Percentiles rank a stretch among this genome's conserved stretches.
Conservation (phyloP, 768 basidiomycete species). For the Tephrocybe sp. region DNA sequence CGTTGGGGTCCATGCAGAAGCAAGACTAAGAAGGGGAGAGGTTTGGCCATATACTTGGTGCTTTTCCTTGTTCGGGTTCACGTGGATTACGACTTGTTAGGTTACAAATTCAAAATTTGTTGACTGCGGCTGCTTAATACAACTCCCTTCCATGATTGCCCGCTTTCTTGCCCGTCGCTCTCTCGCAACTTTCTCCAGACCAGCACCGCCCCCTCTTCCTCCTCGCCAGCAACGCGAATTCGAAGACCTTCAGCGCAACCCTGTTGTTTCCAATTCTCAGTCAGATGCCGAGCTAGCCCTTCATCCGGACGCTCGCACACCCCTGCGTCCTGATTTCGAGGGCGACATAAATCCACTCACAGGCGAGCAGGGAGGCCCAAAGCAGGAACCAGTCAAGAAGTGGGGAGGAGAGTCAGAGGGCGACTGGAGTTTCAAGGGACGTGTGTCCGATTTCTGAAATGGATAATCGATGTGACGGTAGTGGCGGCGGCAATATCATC, state of each 20-base stretch:
- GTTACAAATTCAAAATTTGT: not conserved
- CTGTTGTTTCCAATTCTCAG: slow-evolving; percentile 27
- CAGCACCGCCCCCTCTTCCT: slow-evolving; percentile 75
- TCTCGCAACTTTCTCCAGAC: slow-evolving; percentile 40
- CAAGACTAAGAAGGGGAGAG: slow-evolving; percentile 5
- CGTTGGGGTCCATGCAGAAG: slow-evolving; percentile 13
- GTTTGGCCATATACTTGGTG: slow-evolving; percentile 9
- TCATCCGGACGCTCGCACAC: slow-evolving; percentile 69
- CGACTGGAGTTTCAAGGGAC: slow-evolving; percentile 91
- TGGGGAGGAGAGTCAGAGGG: slow-evolving; percentile 55
- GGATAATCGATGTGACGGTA: not conserved
- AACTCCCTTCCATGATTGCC: not conserved
- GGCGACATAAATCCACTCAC: slow-evolving; percentile 81
- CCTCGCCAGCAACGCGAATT: slow-evolving; percentile 79
- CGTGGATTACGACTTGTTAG: slow-evolving; percentile 10
- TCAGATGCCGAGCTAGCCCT: slow-evolving; percentile 41
- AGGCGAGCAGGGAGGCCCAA: slow-evolving; percentile 86
- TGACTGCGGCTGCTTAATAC: not conserved
- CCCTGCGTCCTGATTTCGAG: slow-evolving; percentile 65
- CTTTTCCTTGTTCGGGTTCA: slow-evolving; percentile 10
- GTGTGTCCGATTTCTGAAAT: slow-evolving; percentile 78
- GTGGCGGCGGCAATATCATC: not conserved
- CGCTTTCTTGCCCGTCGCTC: not conserved
- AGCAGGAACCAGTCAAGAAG: slow-evolving; percentile 71
- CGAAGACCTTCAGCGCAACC: slow-evolving; percentile 69